Evolutionary conservation across 805 yeast genomes (phyloP).

Genomic region (Wickerhamomyces tratensis): DNA sequence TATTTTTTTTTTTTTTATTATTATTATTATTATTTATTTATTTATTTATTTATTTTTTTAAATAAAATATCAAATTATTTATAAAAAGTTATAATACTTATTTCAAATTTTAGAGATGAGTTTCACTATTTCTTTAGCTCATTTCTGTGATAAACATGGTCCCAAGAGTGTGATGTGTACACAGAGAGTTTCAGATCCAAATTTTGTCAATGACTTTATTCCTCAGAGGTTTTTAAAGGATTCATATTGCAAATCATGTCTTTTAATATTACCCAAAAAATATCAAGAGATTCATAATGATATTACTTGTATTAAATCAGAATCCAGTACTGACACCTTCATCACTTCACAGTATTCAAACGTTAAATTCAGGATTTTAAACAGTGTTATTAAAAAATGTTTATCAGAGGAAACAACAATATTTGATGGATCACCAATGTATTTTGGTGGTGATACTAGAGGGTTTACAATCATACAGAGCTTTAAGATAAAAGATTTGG

Average conservation of each 20-base stretch:
- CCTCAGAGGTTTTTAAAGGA: constrained; percentile 33
- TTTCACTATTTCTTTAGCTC: constrained; percentile 49
- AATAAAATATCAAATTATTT: too few species aligned
- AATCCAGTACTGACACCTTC: constrained; percentile 17
- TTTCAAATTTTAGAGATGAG: constrained; percentile 13
- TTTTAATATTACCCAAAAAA: constrained; percentile 37
- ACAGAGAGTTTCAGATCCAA: constrained; percentile 24
- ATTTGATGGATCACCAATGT: constrained; percentile 51
- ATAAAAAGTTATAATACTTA: too few species aligned
- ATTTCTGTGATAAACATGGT: constrained; percentile 74
- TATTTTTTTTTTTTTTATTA: too few species aligned
- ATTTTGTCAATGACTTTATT: constrained; percentile 16
- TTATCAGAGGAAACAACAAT: constrained; percentile 57
- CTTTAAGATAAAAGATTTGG: constrained; percentile 52
- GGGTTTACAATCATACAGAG: constrained; percentile 53
- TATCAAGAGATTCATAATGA: constrained; percentile 4
- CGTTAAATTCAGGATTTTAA: constrained; percentile 39
- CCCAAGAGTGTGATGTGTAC: constrained; percentile 61
- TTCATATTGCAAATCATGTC: constrained; percentile 53
- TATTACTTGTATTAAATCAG: constrained; percentile 23
- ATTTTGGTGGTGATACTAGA: constrained; percentile 50
- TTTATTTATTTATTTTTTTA: too few species aligned
- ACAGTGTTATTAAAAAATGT: constrained; percentile 52
- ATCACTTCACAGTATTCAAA: constrained; percentile 57
- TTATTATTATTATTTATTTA: too few species aligned